phyloP scores from a whole-genome alignment of 495 filamentous ascomycete genomes.

The Parathielavia hyrcaniae region DNA sequence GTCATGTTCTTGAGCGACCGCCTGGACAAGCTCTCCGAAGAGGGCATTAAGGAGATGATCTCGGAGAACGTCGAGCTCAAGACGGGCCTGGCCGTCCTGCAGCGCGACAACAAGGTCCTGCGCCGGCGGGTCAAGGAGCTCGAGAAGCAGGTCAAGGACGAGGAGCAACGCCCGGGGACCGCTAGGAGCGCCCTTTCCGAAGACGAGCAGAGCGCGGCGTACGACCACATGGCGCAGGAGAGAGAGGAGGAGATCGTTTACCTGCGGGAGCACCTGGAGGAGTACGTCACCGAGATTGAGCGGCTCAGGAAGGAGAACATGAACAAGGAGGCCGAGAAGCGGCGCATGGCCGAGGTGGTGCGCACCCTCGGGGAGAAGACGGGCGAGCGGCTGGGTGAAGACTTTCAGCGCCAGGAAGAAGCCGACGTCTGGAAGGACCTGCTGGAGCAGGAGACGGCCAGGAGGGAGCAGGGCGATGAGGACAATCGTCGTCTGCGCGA shows the following conservation, averaged over 20 bases:
- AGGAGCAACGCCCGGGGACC: constrained; percentile 55
- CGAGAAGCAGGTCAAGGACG: constrained; percentile 75
- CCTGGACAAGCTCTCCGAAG: constrained; percentile 86
- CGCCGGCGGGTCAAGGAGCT: constrained; percentile 73
- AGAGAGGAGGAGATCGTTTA: constrained; percentile 79
- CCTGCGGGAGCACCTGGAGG: constrained; percentile 74
- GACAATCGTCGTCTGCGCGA: constrained; percentile 80
- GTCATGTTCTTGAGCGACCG: constrained; percentile 95
- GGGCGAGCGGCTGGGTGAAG: constrained; percentile 50
- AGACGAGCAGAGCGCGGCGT: constrained; percentile 43
- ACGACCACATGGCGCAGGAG: constrained; percentile 59
- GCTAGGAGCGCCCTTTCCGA: constrained; percentile 44
- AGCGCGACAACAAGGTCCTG: constrained; percentile 79
- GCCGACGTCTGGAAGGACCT: constrained; percentile 93
- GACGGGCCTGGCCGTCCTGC: constrained; percentile 76
- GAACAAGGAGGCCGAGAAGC: constrained; percentile 70
- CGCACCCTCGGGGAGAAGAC: constrained; percentile 61
- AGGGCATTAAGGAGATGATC: constrained; percentile 95
- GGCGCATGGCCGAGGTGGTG: constrained; percentile 71
- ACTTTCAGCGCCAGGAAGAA: constrained; percentile 74
- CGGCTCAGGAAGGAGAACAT: constrained; percentile 69
- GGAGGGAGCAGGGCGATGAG: constrained; percentile 84
- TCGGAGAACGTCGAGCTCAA: constrained; percentile 94
- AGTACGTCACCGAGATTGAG: constrained; percentile 76
- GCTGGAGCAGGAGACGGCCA: constrained; percentile 83